Evolutionary conservation across 2,329 filamentous ascomycete genomes (phyloP), one percentile per base, ranked within the genome.

Genomic region (Talaromyces sp.): DNA sequence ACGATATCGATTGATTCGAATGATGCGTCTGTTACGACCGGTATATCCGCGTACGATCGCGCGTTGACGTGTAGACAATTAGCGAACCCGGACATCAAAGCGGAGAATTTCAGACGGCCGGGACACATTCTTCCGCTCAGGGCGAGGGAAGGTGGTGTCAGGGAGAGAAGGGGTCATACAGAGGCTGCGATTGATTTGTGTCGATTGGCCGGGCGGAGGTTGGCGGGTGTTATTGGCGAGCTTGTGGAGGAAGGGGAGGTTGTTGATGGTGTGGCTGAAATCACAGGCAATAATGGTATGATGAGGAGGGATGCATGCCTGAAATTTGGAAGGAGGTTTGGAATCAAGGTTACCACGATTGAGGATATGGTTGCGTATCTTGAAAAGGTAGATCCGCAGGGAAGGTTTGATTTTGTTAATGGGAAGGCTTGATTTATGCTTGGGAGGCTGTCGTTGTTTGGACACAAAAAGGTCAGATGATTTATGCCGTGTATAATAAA

Each of bases 161-260:
- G 91, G 64, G 88, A 89, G 74, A 81, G 95, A 17, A 83, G 83
- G 60, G 95, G 95, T 3, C 95, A 99, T 78, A 99, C 95, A 11
- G 95, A 99, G 83, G 95, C 95, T 1, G 92, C 90, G 10, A 86
- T 96, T 4, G 95, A 99, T 77, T 88, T 99, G 75, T 97, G 94
- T 77, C 83, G 90, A 60, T 80, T 99, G 66, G 89, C 93, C 0
- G 93, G 93, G 1, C 94, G 92, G 81, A 84, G 85, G 1, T 73
- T 71, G 60, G 94, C 90, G 1, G 92, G 87, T 43, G 93, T 92
- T 27, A 98, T 98, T 74, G 92, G 91, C 72, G 95, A 99, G 82
- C 80, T 99, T 68, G 92, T 99, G 53, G 91, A 93, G 69, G 93
- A 96, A 71, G 93, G 93, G 0, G 86, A 87, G 68, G 86, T 88